These are phyloP conservation scores for Clonostachys chloroleuca DNA, from an alignment of 2,329 filamentous ascomycete species.

Conservation along the genomic window DNA sequence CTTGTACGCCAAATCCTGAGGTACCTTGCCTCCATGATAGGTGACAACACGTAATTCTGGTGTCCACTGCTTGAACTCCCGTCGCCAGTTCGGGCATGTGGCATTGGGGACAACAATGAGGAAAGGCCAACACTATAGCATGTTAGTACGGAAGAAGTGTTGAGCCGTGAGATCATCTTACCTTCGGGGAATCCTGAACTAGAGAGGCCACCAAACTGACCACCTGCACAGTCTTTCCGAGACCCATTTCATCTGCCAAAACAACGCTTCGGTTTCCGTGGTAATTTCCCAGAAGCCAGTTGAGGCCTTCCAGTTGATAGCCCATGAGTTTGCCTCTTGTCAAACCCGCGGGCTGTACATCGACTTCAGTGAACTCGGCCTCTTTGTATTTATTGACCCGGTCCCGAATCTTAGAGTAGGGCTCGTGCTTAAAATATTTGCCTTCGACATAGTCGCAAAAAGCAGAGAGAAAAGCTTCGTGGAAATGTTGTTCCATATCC, in stretches of 20 bases:
- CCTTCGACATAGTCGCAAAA: conserved; percentile 85
- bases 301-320: conserved; percentile 89
- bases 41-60: conserved; percentile 84
- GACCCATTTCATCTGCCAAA: conserved; percentile 94
- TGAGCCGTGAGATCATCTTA: conserved; percentile 8
- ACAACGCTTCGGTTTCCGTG: conserved; percentile 80
- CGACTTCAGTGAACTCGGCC: conserved; percentile 63
- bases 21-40: conserved; percentile 74
- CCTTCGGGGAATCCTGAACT: conserved; percentile 56
- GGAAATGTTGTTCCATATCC: conserved; percentile 42
- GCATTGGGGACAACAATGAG: conserved; percentile 91
- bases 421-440: conserved; percentile 59
- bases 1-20: conserved; percentile 72
- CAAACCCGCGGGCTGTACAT: conserved; percentile 68
- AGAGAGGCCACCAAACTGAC: conserved; percentile 77
- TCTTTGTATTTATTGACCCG: conserved; percentile 65
- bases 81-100: conserved; percentile 95
- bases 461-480: conserved; percentile 74
- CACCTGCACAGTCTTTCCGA: conserved; percentile 95
- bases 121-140: conserved; percentile 73
- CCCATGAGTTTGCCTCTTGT: conserved; percentile 81
- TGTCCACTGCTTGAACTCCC: conserved; percentile 92
- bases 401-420: conserved; percentile 56
- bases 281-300: conserved; percentile 94
- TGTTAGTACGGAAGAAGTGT: conserved; percentile 6